Conservation (phyloP, 768 basidiomycete genomes). For the Lyophyllum atratum region DNA sequence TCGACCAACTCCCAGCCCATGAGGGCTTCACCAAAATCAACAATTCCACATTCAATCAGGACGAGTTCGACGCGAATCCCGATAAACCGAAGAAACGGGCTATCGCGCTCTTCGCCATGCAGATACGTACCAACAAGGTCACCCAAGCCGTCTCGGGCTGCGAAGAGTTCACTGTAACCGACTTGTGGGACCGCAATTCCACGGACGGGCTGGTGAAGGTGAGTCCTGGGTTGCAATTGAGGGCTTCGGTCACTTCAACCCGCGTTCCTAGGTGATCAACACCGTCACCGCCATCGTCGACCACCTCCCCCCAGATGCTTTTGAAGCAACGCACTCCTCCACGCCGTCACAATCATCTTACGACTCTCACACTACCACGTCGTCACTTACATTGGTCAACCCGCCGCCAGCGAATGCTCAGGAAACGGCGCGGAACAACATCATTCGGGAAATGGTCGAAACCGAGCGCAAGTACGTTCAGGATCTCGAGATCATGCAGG, state of each 20-base stretch:
- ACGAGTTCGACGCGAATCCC: constrained; percentile 64
- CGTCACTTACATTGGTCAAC: constrained; percentile 44
- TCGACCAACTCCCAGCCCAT: constrained; percentile 81
- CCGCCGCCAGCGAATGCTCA: constrained; percentile 54
- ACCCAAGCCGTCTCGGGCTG: constrained; percentile 64
- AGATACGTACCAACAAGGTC: constrained; percentile 67
- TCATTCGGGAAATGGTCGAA: constrained; percentile 87
- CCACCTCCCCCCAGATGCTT: constrained; percentile 67
- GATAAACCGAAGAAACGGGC: constrained; percentile 90
- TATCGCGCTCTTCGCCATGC: constrained; percentile 90
- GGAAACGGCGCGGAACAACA: constrained; percentile 72
- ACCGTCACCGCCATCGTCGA: constrained; percentile 86
- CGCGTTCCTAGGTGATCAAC: constrained; percentile 69
- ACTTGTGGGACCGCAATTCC: constrained; percentile 87
- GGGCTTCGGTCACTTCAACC: constrained; percentile 7
- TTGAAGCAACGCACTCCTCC: constrained; percentile 63
- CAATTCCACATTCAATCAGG: constrained; percentile 67
- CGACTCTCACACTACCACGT: constrained; percentile 61
- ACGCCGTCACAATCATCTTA: constrained; percentile 56
- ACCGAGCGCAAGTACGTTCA: constrained; percentile 97
- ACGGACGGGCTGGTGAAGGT: constrained; percentile 97
- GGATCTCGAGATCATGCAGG: constrained; percentile 96
- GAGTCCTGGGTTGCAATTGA: constrained; percentile 21
- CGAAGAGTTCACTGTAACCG: constrained; percentile 88
- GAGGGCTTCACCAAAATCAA: constrained; percentile 59